Evolutionary conservation across 768 basidiomycete genomes (phyloP), one percentile per base, ranked within the genome.

Genomic region (Tulasnella sp.): DNA sequence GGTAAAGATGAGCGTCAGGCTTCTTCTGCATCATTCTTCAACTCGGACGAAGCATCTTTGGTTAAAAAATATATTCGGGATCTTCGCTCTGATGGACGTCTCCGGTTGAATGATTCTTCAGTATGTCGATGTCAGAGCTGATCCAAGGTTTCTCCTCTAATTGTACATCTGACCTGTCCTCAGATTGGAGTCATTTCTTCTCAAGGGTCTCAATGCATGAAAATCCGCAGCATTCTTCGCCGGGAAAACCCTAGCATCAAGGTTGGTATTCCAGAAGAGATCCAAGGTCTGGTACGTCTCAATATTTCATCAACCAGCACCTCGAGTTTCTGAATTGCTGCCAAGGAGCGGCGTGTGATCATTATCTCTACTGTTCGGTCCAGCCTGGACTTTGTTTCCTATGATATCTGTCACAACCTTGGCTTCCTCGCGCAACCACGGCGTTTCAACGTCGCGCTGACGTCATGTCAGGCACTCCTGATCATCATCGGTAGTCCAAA

Each of bases 1-100:
- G 48, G 48, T 22, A 9, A 74, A 57, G 79, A 83, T 57, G 71
- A 73, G 25, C 72, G 78, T n/a, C 79, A 83, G 58, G 71, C 73
- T 2, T 69, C 72, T 0, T 81, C 79, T 0, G 80, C 79, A 2
- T 81, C 78, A 0, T 82, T 79, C 63, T 82, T 81, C 66, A 83
- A 83, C 51, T 70, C 75, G 33, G 70, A 77, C 28, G 79, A 83
- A 56, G 69, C 68, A 0, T 59, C 71, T 0, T 71, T 74, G 40
- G 75, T 81, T 42, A 74, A 73, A 56, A 56, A 59, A 0, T 82
- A 81, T 46, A 60, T 66, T 62, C 48, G 47, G 58, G 37, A 59
- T 57, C 60, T 73, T 27, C 49, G 68, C 16, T 55, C 52, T 0
- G 66, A 74, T 45, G 59, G 63, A 19, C 22, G 28, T 10, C 47